Evolutionary conservation across 2,329 filamentous ascomycete genomes (phyloP).

Genomic region (Chalaropsis thielavioides): DNA sequence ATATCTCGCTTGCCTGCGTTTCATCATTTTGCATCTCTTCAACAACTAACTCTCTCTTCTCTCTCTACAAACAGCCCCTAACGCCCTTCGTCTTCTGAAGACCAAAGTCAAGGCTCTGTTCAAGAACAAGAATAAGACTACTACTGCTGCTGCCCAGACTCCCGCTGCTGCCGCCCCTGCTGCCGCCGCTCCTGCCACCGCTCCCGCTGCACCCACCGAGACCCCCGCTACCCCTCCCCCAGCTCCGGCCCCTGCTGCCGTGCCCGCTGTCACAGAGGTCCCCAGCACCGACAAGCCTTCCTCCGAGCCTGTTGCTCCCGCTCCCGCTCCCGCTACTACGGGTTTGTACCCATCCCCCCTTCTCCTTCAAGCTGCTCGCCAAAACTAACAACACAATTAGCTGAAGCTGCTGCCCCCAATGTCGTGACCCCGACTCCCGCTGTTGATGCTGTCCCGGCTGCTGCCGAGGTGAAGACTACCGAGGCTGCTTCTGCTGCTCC

Average conservation of each 20-base stretch:
- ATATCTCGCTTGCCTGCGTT: not conserved
- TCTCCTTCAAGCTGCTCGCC: not conserved
- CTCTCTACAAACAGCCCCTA: conserved; percentile 27
- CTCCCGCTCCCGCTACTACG: not conserved
- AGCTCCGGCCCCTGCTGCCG: not conserved
- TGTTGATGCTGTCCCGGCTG: conserved; percentile 22
- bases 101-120: conserved; percentile 40
- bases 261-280: conserved; percentile 8
- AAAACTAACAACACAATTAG: not conserved
- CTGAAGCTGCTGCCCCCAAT: not conserved
- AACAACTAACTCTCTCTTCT: not conserved
- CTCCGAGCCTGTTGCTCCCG: conserved; percentile 19
- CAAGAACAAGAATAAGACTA: conserved; percentile 31
- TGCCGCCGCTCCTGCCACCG: conserved; percentile 19
- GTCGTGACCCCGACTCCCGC: conserved; percentile 21
- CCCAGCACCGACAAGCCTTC: conserved; percentile 18
- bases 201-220: not conserved
- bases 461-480: conserved; percentile 22
- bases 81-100: conserved; percentile 41
- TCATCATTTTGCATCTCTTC: not conserved
- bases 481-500: conserved; percentile 19
- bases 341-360: not conserved
- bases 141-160: not conserved
- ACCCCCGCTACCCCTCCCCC: conserved; percentile 5
- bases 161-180: conserved; percentile 18